Evolutionary conservation across 2,329 filamentous ascomycete genomes (phyloP).

Genomic region (Arthrobotrys musiformis): DNA sequence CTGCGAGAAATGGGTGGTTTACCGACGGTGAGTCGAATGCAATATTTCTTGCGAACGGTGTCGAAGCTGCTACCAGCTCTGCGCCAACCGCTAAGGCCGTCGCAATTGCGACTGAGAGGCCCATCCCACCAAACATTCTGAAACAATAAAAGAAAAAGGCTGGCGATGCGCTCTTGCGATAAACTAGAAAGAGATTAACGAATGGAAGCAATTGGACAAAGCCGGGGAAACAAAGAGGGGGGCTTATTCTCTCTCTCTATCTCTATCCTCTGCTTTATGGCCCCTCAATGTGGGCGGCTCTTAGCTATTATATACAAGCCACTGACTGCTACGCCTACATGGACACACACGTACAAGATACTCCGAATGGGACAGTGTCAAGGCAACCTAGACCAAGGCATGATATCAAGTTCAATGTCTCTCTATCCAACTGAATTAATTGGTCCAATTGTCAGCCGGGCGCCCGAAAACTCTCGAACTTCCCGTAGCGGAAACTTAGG

Average conservation of each 20-base stretch:
- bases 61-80: conserved; percentile 27
- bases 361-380: background rate
- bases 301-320: conserved; percentile 33
- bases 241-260: background rate
- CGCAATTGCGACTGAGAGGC: conserved; percentile 8
- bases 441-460: conserved; percentile 7
- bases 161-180: conserved; percentile 15
- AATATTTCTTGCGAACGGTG: conserved; percentile 66
- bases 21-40: conserved; percentile 76
- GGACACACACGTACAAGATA: background rate
- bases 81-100: conserved; percentile 29
- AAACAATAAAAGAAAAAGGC: background rate
- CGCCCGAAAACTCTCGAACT: conserved; percentile 14
- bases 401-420: conserved; percentile 12
- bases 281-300: conserved; percentile 36
- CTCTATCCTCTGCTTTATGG: conserved; percentile 1
- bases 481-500: conserved; percentile 50
- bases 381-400: background rate
- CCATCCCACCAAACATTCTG: conserved; percentile 47
- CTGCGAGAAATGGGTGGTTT: conserved; percentile 72
- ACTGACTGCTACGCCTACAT: background rate
- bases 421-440: conserved; percentile 7
- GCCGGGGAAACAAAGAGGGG: conserved; percentile 22
- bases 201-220: conserved; percentile 13
- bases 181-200: conserved; percentile 12